Base-by-base conservation (phyloP, 1,284 basidiomycete genomes). In the Marasmius sp. region DNA sequence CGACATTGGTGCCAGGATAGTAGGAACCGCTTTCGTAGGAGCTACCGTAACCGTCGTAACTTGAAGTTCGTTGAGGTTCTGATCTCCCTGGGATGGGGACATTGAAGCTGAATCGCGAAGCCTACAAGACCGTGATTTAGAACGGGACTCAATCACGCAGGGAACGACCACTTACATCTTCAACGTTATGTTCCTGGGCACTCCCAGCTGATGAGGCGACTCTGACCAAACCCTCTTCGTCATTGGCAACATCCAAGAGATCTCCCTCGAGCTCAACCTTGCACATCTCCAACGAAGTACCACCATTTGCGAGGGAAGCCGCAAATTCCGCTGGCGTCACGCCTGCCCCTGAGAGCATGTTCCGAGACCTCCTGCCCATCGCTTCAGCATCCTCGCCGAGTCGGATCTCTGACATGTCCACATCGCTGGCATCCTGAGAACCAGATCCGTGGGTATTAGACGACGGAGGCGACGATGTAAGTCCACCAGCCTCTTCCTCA, bases 241-340 rank as follows among this genome's bases (percentile, higher is more conserved):
- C 85, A 33, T 84, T 83, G 38, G 79, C 76, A 36, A 87, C 81
- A 57, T 87, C 85, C 27, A 80, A 80, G 58, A 88, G 79, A 58
- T 82, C 76, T 11, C 82, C 84, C 22, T 76, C 75, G 41, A 87
- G 80, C 73, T 88, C 86, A 43, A 88, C 80, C 68, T 85, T 84
- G 67, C 82, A 87, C 73, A 84, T 78, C 64, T 78, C 77, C 64
- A 84, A 77, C 18, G 62, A 51, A 10, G 43, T 20, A 70, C 84
- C 77, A 49, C 11, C 43, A 10, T 48, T 34, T 7, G 37, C 38
- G 12, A 54, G 2, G 41, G 55, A 57, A 38, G 43, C 41, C 14
- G 36, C 37, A 6, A 37, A 14, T 43, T 69, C 64, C 14, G 66
- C 62, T 10, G 64, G 65, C 74, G 74, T 69, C 72, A 73, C 71